Evolutionary conservation across 2,329 filamentous ascomycete species (phyloP), one percentile per base, ranked within the genome.

Genomic region (Plectosphaerella cucumerina): DNA sequence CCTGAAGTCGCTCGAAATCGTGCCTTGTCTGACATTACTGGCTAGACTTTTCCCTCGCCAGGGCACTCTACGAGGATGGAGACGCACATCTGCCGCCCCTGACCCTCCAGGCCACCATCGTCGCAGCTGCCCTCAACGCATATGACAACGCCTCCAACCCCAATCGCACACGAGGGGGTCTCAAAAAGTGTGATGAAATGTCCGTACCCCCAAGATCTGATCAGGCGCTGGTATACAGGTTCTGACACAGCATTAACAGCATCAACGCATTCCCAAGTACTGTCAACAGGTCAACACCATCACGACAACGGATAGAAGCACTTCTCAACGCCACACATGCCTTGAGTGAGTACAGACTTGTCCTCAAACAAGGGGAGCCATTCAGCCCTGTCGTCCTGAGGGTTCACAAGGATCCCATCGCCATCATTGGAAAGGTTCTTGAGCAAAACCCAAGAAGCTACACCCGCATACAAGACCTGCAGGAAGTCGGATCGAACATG

Each of bases 91-190:
- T 89, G 3, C 60, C 76, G 2, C 60, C 64, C 3, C 66, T 76
- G 3, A 64, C 75, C 6, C 68, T 90, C 2, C 80, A 83, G 60
- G 76, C 82, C 5, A 81, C 82, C 1, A 72, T 90, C 9, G 70
- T 88, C 41, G 74, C 74, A 1, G 76, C 83, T 44, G 85, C 86
- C 1, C 78, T 91, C 71, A 76, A 80, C 49, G 80, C 86, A 4
- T 94, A 91, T 62, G 89, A 94, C 61, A 89, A 89, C 62, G 89
- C 89, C 3, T 89, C 86, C 20, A 94, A 94, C 60, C 87, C 87
- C 1, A 91, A 93, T 59, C 82, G 82, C 50, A 88, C 81, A 2
- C 78, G 89, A 57, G 89, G 89, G 15, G 86, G 86, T 0, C 76
- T 94, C 60, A 90, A 89, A 67, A 89, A 84, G 65, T 90, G 87